Base-by-base conservation (phyloP, 352 stramenopile species). In the Elongisporangium anandrum region DNA sequence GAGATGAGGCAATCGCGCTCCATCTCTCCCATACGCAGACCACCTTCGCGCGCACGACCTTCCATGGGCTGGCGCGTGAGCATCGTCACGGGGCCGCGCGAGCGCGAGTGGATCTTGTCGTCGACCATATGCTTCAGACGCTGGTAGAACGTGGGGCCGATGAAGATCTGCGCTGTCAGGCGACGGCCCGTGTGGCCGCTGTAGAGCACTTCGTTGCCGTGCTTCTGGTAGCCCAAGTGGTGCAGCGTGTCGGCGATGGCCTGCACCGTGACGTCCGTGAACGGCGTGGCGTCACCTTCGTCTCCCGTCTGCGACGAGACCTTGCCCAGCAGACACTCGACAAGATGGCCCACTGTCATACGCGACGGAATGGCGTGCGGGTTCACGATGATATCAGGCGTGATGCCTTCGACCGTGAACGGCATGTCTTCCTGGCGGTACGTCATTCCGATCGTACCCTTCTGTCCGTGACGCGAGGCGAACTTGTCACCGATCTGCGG, bases 321-420 rank as follows among this genome's bases (percentile, higher is more conserved):
- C 85, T 99, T 99, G 49, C 97, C 97, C 4, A 99, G 73, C 23
- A 99, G 74, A 95, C 97, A 99, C 79, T 99, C 98, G 73, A 99
- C 97, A 63, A 99, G 86, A 77, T 99, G 96, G 20, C 96, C 98
- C 69, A 99, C 99, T 41, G 98, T 99, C 98, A 99, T 99, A 90
- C 98, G 97, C 54, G 93, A 99, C 54, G 98, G 98, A 92, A 99
- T 99, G 63, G 97, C 98, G 83, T 99, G 98, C 15, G 98, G 98
- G 79, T 99, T 99, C 34, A 99, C 96, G 71, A 99, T 98, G 62
- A 99, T 99, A 77, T 99, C 98, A 2, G 98, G 98, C 2, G 96
- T 97, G 67, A 99, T 99, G 26, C 98, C 86, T 67, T 99, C 94
- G n/a, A 94, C 85, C 19, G 96, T 99, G 74, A 99, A 99, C 34